Percentiles rank a stretch among this genome's conserved stretches.
These are phyloP conservation scores for Lipomyces chichibuensis DNA, from an alignment of 805 yeast species.

Conservation along the genomic window DNA sequence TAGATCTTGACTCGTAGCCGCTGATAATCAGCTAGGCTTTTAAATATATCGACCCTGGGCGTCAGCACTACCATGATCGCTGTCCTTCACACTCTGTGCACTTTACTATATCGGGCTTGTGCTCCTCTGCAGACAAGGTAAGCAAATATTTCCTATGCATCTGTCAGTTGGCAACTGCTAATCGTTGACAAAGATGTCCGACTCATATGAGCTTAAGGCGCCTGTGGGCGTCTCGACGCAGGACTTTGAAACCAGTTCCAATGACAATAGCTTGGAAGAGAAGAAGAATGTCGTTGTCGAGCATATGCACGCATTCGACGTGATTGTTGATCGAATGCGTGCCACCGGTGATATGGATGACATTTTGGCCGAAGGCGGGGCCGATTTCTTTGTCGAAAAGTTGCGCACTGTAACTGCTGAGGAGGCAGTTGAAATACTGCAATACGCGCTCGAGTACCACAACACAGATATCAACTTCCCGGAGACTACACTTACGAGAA, in stretches of 20 bases:
- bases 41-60: too few species aligned
- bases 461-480: conserved; percentile 53
- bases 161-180: too few species aligned
- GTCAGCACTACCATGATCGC: too few species aligned
- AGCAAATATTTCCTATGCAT: too few species aligned
- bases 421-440: conserved; percentile 48
- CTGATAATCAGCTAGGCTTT: too few species aligned
- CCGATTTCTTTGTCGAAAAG: conserved; percentile 50
- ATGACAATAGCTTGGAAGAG: conserved; percentile 14
- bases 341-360: conserved; percentile 35
- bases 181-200: too few species aligned
- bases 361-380: conserved; percentile 27
- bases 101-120: too few species aligned
- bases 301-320: conserved; percentile 16
- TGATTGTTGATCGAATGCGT: conserved; percentile 25
- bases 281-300: conserved; percentile 8
- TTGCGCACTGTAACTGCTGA: conserved; percentile 44
- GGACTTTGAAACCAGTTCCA: conserved; percentile 4
- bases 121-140: too few species aligned
- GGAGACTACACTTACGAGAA: conserved; percentile 44
- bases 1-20: too few species aligned
- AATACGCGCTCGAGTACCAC: conserved; percentile 47
- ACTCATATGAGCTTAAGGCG: background rate
- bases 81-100: too few species aligned
- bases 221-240: background rate